These are phyloP conservation scores for Podaxis sp. DNA, from an alignment of 768 basidiomycete species.

Conservation along the genomic window DNA sequence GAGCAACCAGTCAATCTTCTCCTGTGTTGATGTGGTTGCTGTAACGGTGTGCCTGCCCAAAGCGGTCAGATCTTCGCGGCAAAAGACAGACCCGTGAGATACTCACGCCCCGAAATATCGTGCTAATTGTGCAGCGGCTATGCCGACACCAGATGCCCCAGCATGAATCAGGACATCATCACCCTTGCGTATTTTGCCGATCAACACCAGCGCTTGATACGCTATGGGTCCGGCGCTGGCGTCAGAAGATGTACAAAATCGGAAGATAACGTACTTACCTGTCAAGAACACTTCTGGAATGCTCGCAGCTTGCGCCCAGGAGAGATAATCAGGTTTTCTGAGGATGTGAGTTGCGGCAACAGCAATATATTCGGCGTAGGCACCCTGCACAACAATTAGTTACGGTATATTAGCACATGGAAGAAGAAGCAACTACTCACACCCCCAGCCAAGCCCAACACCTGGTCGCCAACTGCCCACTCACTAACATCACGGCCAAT, in stretches of 20 bases:
- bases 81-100: slow-evolving; percentile 1
- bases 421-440: slow-evolving; percentile 42
- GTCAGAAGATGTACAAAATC: neutral
- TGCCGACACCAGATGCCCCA: slow-evolving; percentile 86
- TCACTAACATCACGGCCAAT: slow-evolving; percentile 48
- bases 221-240: slow-evolving; percentile 26
- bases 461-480: slow-evolving; percentile 68
- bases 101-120: slow-evolving; percentile 72
- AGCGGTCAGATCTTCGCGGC: slow-evolving; percentile 1
- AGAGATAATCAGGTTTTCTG: slow-evolving; percentile 69
- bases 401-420: neutral
- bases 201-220: slow-evolving; percentile 52
- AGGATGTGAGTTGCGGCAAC: slow-evolving; percentile 66
- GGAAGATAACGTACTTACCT: slow-evolving; percentile 41
- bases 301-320: slow-evolving; percentile 83
- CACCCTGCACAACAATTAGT: slow-evolving; percentile 53
- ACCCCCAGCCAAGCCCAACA: slow-evolving; percentile 77
- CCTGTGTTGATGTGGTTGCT: slow-evolving; percentile 81
- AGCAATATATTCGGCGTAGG: slow-evolving; percentile 85
- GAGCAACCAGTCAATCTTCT: slow-evolving; percentile 78
- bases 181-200: slow-evolving; percentile 64
- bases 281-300: slow-evolving; percentile 90
- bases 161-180: slow-evolving; percentile 87
- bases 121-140: slow-evolving; percentile 87
- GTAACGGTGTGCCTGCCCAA: slow-evolving; percentile 59